A percentile compares a stretch with the other conserved stretches of the same genome.
phyloP scores from a whole-genome alignment of 345 rosid genomes.

The Aurinia saxatilis region DNA sequence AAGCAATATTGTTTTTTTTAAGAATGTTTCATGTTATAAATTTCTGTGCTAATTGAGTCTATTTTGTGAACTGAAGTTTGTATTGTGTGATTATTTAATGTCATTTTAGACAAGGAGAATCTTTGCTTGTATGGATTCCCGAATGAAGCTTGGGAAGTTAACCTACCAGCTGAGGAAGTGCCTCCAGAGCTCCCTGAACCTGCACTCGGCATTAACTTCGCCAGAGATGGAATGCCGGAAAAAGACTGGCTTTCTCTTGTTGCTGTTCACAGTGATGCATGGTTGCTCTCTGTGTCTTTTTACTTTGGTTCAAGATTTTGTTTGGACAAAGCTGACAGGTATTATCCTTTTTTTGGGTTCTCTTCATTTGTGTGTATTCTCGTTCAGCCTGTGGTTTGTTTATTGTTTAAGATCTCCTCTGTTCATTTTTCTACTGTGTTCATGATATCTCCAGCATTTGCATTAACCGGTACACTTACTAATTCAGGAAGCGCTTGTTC shows the following conservation, averaged over 20 bases:
- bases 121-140: constrained; percentile 83
- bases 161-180: constrained; percentile 83
- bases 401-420: not conserved
- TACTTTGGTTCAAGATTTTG: constrained; percentile 76
- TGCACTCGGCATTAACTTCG: constrained; percentile 80
- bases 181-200: constrained; percentile 96
- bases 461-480: not conserved
- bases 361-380: not conserved
- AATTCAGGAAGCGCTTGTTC: constrained; percentile 62
- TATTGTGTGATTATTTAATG: not conserved
- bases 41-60: not conserved
- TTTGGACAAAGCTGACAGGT: constrained; percentile 73
- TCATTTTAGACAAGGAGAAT: constrained; percentile 64
- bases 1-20: not conserved
- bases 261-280: constrained; percentile 80
- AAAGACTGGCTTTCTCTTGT: constrained; percentile 81
- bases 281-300: constrained; percentile 69
- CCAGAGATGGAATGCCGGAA: constrained; percentile 77
- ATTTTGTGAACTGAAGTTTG: constrained; percentile 4
- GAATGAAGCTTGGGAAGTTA: constrained; percentile 73
- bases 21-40: not conserved
- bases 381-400: not conserved
- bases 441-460: not conserved
- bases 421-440: not conserved
- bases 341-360: not conserved